Base-by-base conservation (phyloP, 2,329 filamentous ascomycete species). In the Ophiosphaerella narmari region DNA sequence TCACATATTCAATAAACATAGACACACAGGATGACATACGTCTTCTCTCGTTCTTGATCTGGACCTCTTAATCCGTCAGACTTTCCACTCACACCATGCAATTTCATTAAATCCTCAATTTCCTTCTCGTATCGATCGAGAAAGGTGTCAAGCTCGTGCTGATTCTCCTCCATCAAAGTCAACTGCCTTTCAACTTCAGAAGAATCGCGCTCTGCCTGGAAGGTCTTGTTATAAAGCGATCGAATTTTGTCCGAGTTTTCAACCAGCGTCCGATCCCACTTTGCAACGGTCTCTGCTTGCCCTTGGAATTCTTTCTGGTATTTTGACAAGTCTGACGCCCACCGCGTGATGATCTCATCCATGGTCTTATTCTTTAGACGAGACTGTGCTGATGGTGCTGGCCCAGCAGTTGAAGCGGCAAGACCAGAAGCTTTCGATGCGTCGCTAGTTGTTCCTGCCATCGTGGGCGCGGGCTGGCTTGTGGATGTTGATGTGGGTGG, bases 321-420 rank as follows among this genome's bases (percentile, higher is more conserved):
- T 68, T 96, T 95, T 45, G 91, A 89, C 42, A 99, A 80, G 68
- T 97, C 94, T 0, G 91, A 91, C 2, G 94, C 94, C 94, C 94
- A 99, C 29, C 91, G 86, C 4, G 91, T 97, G 59, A 99, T 91
- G 57, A 99, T 97, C 72, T 99, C 94, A 68, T 99, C 94, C 89
- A 99, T 97, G 0, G 93, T 96, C 78, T 96, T 97, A 75, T 97
- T 96, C 80, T 96, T 96, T 33, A 99, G 80, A 24, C 94, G 88
- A 4, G 93, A 94, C 65, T 95, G 86, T 2, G 80, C 77, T 49
- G 91, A 87, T 13, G 94, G 93, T 2, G 87, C 79, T 1, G 92
- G 91, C 0, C 92, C 92, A 31, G 85, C 80, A 3, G 90, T 96
- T 1, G 91, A 95, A 24, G 86, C 85, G 14, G 85, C 86, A 41